Percentiles rank a stretch among this genome's conserved stretches.
Evolutionary conservation across 2,329 filamentous ascomycete species (phyloP).

Genomic region (Aspergillus sp.): DNA sequence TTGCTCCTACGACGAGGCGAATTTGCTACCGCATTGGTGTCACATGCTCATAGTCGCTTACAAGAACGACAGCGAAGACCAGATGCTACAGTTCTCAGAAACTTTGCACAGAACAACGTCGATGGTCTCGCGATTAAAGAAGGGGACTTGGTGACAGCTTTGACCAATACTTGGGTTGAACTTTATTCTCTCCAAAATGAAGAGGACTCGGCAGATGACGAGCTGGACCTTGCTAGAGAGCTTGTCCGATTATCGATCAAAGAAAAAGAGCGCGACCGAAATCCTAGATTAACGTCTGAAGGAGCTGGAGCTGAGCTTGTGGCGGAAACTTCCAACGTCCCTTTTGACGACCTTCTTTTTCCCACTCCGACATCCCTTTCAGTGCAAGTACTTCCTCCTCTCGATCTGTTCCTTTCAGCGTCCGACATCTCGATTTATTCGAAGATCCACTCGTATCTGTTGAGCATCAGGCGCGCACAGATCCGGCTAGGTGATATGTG

Average conservation of each 20-base stretch:
- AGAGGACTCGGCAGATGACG: slow-evolving; percentile 74
- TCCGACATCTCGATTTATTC: slow-evolving; percentile 81
- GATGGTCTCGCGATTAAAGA: slow-evolving; percentile 77
- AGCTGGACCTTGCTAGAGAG: slow-evolving; percentile 79
- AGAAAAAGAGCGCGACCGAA: slow-evolving; percentile 40
- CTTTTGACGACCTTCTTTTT: slow-evolving; percentile 80
- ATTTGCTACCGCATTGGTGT: slow-evolving; percentile 84
- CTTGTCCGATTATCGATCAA: slow-evolving; percentile 67
- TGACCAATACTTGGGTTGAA: slow-evolving; percentile 78
- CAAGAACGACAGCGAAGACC: slow-evolving; percentile 72
- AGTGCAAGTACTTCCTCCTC: slow-evolving; percentile 74
- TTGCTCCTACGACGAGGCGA: slow-evolving; percentile 87
- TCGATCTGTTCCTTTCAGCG: slow-evolving; percentile 83
- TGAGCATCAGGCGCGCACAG: slow-evolving; percentile 84
- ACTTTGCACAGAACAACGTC: slow-evolving; percentile 56
- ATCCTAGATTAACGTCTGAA: slow-evolving; percentile 30
- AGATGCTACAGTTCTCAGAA: slow-evolving; percentile 54
- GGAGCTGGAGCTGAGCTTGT: slow-evolving; percentile 23
- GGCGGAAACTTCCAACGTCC: slow-evolving; percentile 48
- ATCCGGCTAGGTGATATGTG: slow-evolving; percentile 83
- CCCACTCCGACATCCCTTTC: slow-evolving; percentile 73
- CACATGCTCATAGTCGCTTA: slow-evolving; percentile 80
- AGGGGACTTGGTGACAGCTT: slow-evolving; percentile 77
- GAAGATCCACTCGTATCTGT: slow-evolving; percentile 81
- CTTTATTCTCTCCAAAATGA: slow-evolving; percentile 77